These are phyloP conservation scores for Ogataea hybrid DNA, from an alignment of 1,139 yeast species.

Conservation along the genomic window DNA sequence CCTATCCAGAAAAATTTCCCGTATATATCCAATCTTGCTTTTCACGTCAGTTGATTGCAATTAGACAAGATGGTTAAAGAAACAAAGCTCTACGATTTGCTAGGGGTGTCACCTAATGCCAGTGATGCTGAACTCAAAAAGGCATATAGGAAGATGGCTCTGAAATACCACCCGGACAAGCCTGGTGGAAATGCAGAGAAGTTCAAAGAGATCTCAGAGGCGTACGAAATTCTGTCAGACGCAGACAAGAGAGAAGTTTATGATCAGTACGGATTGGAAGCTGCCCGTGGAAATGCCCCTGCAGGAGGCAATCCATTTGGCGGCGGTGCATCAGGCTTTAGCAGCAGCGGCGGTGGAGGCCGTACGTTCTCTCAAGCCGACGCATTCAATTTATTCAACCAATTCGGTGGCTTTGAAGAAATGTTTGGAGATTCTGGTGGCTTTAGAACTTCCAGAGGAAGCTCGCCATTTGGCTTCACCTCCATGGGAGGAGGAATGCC, in stretches of 20 bases:
- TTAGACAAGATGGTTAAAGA: slow-evolving; percentile 70
- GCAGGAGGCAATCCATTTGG: slow-evolving; percentile 58
- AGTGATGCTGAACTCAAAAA: slow-evolving; percentile 77
- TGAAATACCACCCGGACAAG: slow-evolving; percentile 91
- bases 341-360: slow-evolving; percentile 40
- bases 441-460: slow-evolving; percentile 35
- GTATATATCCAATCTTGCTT: not conserved
- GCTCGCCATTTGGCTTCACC: slow-evolving; percentile 6
- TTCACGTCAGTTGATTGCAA: not conserved
- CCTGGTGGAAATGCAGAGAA: slow-evolving; percentile 93
- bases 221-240: slow-evolving; percentile 86
- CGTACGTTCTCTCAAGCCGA: slow-evolving; percentile 66
- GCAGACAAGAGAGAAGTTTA: slow-evolving; percentile 81
- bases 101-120: slow-evolving; percentile 79
- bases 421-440: slow-evolving; percentile 36
- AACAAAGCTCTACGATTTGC: slow-evolving; percentile 71
- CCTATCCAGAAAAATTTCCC: slow-evolving; percentile 1
- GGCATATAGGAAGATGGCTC: slow-evolving; percentile 82
- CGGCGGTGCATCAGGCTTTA: slow-evolving; percentile 44
- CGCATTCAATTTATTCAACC: slow-evolving; percentile 82
- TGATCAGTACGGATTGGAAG: slow-evolving; percentile 86
- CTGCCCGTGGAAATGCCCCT: slow-evolving; percentile 90
- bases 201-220: slow-evolving; percentile 92
- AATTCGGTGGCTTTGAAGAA: slow-evolving; percentile 59
- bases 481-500: slow-evolving; percentile 33